A percentile compares a stretch with the other conserved stretches of the same genome.
phyloP scores from a whole-genome alignment of 2,329 filamentous ascomycete species.

The Nothophoma quercina region DNA sequence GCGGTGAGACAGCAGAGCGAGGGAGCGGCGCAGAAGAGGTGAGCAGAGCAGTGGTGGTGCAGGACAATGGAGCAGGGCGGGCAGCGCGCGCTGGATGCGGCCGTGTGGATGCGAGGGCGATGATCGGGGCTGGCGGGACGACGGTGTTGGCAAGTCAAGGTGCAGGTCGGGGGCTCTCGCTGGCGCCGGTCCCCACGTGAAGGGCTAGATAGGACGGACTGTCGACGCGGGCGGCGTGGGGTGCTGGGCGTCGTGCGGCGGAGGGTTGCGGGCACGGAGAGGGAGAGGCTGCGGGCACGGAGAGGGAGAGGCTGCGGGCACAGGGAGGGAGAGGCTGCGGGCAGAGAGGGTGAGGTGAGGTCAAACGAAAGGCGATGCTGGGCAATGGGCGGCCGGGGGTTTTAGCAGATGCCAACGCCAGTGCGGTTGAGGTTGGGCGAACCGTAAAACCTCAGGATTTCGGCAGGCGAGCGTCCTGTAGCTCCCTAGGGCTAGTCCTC shows the following conservation, averaged over 20 bases:
- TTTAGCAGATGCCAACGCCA: constrained; percentile 28
- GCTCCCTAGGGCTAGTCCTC: constrained; percentile 23
- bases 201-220: constrained; percentile 21
- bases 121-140: constrained; percentile 14
- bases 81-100: constrained; percentile 13
- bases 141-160: constrained; percentile 10
- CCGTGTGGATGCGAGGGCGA: constrained; percentile 13
- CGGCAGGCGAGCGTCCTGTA: constrained; percentile 6
- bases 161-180: constrained; percentile 19
- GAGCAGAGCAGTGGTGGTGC: background rate
- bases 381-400: constrained; percentile 25
- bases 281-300: constrained; percentile 13
- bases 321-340: background rate
- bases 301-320: background rate
- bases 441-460: constrained; percentile 21
- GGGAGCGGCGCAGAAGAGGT: background rate
- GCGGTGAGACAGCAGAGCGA: constrained; percentile 4
- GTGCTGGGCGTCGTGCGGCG: constrained; percentile 10
- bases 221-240: constrained; percentile 35
- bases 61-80: background rate
- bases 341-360: constrained; percentile 22
- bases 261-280: constrained; percentile 16
- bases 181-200: constrained; percentile 43
- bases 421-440: constrained; percentile 19
- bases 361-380: constrained; percentile 35